Evolutionary conservation across 2,329 filamentous ascomycete genomes (phyloP).

Genomic region (Exophiala alcalophila): DNA sequence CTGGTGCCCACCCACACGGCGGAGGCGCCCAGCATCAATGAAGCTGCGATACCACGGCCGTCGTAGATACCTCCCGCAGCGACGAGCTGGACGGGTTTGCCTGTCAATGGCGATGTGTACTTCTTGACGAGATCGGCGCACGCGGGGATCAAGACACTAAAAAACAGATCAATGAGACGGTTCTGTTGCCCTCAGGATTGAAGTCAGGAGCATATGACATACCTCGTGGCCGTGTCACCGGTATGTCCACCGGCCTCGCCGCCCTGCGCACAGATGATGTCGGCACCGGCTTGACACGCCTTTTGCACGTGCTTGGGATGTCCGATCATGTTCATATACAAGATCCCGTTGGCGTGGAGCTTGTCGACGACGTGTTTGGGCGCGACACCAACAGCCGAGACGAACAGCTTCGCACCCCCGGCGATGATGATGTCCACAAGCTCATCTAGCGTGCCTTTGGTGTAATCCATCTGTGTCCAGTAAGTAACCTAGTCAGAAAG

Average conservation of each 20-base stretch:
- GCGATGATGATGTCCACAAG: conserved; percentile 75
- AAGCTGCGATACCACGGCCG: conserved; percentile 68
- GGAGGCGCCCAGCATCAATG: conserved; percentile 73
- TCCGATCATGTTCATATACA: conserved; percentile 89
- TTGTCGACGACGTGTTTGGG: conserved; percentile 64
- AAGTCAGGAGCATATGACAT: too few relatives aligned
- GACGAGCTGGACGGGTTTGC: conserved; percentile 66
- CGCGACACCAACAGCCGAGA: conserved; percentile 76
- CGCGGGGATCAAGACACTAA: conserved; percentile 67
- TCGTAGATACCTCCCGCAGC: conserved; percentile 77
- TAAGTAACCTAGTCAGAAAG: background rate
- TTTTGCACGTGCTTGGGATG: conserved; percentile 79
- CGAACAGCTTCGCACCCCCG: conserved; percentile 71
- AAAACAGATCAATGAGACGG: too few relatives aligned
- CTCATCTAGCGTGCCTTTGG: conserved; percentile 72
- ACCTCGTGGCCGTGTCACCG: conserved; percentile 66
- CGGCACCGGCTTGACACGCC: conserved; percentile 72
- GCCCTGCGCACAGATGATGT: conserved; percentile 56
- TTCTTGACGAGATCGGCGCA: conserved; percentile 71
- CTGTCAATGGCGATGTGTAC: conserved; percentile 64
- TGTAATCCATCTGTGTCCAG: conserved; percentile 71
- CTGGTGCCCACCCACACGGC: conserved; percentile 84
- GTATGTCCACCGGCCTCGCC: conserved; percentile 66
- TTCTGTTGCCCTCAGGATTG: too few relatives aligned
- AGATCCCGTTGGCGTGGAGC: conserved; percentile 67